Conservation (phyloP, 2,329 filamentous ascomycete genomes). For the Colletotrichum paranaense region DNA sequence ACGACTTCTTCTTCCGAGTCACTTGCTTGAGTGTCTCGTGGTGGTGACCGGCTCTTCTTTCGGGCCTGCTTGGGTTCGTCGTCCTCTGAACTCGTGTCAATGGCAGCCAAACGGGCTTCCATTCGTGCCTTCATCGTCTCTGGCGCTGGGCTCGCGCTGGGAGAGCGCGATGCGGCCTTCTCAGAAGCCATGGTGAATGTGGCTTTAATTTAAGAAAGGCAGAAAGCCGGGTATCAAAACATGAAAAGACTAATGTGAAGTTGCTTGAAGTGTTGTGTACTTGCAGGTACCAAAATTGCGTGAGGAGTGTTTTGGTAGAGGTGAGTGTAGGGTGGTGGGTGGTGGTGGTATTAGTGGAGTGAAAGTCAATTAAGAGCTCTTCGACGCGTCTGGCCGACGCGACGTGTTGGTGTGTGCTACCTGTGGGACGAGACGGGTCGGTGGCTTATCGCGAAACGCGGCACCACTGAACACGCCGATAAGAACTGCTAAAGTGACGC, state of each 20-base stretch:
- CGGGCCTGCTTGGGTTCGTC: constrained; percentile 31
- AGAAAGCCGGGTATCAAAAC: constrained; percentile 27
- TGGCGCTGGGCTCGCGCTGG: constrained; percentile 51
- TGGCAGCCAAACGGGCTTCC: constrained; percentile 61
- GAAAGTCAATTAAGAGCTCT: constrained; percentile 31
- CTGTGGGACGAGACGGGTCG: background rate
- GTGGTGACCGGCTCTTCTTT: constrained; percentile 10
- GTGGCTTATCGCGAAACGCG: constrained; percentile 29
- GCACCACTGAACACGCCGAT: constrained; percentile 31
- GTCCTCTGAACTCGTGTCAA: constrained; percentile 61
- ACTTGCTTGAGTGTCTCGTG: background rate
- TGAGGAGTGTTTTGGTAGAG: constrained; percentile 33
- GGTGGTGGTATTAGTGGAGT: constrained; percentile 17
- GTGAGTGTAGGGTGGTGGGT: background rate
- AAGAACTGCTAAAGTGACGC: constrained; percentile 1
- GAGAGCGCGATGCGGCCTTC: constrained; percentile 57
- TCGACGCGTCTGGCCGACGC: constrained; percentile 27
- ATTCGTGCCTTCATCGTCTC: constrained; percentile 64
- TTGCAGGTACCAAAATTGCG: constrained; percentile 7
- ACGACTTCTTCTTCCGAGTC: constrained; percentile 44
- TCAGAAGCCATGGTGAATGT: constrained; percentile 60
- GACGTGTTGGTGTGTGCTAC: constrained; percentile 27
- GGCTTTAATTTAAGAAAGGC: background rate
- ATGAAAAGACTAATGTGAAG: constrained; percentile 3
- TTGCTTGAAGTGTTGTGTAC: background rate